Percentiles rank a stretch among this genome's conserved stretches.
Conservation (phyloP, 192 early-diverging fungal species). For the Entophlyctis helioformis region DNA sequence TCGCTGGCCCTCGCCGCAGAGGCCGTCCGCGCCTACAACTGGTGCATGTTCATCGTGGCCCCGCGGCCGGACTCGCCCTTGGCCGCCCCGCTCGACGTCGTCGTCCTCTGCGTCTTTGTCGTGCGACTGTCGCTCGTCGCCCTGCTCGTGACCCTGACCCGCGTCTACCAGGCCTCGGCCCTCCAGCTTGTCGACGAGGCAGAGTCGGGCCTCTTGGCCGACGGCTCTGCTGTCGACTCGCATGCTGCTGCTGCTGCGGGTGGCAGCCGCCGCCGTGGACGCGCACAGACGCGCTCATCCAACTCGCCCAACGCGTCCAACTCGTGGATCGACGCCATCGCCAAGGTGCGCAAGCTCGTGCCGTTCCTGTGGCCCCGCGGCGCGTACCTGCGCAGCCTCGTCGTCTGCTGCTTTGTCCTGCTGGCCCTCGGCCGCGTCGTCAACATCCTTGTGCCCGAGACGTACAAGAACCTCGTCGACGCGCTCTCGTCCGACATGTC, state of each 20-base stretch:
- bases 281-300: constrained; percentile 3
- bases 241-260: constrained; percentile 6
- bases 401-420: constrained; percentile 55
- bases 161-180: too few species aligned
- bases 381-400: constrained; percentile 51
- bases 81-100: neutral
- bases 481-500: constrained; percentile 34
- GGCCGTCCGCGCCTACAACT: constrained; percentile 27
- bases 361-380: constrained; percentile 79
- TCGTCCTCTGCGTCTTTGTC: neutral
- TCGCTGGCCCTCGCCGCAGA: constrained; percentile 26
- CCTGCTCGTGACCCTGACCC: neutral
- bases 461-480: constrained; percentile 77
- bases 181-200: too few species aligned
- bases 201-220: too few species aligned
- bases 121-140: constrained; percentile 12
- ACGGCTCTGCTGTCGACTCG: constrained; percentile 1
- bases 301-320: constrained; percentile 14
- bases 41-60: constrained; percentile 13
- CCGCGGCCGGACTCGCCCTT: constrained; percentile 2
- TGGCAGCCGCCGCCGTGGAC: neutral
- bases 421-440: constrained; percentile 47
- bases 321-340: constrained; percentile 10
- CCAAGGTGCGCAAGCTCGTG: constrained; percentile 42
- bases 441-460: constrained; percentile 73